Evolutionary conservation across 257 asterid species (phyloP).

Genomic region (Solanum arcanum): DNA sequence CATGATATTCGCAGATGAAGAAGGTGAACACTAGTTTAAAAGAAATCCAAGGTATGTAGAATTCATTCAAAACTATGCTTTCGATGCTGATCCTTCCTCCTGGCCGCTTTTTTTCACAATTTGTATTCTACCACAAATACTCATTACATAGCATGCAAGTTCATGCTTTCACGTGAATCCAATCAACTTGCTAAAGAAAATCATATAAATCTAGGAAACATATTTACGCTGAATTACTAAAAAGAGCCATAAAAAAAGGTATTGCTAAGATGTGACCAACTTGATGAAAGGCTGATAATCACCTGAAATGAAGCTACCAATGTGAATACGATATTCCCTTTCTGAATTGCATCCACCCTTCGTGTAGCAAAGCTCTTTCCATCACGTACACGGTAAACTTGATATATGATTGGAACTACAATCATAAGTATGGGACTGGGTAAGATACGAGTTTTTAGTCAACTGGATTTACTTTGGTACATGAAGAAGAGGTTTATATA

Average conservation of each 20-base stretch:
- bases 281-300: conserved; percentile 4
- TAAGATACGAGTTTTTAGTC: not conserved
- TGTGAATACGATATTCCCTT: conserved; percentile 68
- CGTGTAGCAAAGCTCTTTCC: conserved; percentile 98
- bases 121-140: not conserved
- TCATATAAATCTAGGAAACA: not conserved
- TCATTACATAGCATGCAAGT: not conserved
- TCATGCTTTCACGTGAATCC: not conserved
- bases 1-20: not conserved
- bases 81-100: not conserved
- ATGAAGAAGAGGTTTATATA: not conserved
- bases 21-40: not conserved
- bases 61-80: not conserved
- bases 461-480: not conserved
- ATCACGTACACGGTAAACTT: conserved; percentile 87
- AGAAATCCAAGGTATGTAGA: not conserved
- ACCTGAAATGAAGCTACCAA: conserved; percentile 94
- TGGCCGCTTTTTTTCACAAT: not conserved
- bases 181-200: not conserved
- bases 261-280: not conserved
- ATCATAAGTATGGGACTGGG: conserved; percentile 1
- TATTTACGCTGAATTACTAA: not conserved
- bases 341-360: conserved; percentile 92
- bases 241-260: not conserved
- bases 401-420: conserved; percentile 88